Conservation (phyloP, 2,329 filamentous ascomycete genomes). For the Ophiocordyceps robertsii region DNA sequence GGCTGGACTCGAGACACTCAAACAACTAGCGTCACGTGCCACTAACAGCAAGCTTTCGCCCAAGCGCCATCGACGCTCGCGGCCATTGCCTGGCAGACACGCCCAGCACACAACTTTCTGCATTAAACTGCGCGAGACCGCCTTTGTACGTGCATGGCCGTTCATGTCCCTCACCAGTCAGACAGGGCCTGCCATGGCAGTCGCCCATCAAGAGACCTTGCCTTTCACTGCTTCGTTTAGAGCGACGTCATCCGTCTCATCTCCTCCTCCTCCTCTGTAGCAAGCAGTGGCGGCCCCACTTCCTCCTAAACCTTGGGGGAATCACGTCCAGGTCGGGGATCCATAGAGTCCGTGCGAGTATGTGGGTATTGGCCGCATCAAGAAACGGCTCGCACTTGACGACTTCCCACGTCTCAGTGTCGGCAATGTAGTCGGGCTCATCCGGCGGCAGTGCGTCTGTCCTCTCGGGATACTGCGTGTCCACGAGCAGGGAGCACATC, state of each 20-base stretch:
- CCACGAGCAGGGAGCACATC: conserved; percentile 72
- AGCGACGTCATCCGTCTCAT: not conserved
- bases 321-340: conserved; percentile 59
- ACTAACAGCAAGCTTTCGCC: not conserved
- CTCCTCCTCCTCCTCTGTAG: conserved; percentile 28
- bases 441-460: conserved; percentile 39
- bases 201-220: too few relatives aligned
- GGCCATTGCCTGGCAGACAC: not conserved
- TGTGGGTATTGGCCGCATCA: conserved; percentile 60
- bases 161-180: too few relatives aligned
- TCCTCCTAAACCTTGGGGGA: conserved; percentile 55
- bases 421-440: conserved; percentile 70
- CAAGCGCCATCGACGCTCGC: not conserved
- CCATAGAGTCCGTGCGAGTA: conserved; percentile 69
- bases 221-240: not conserved
- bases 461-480: conserved; percentile 62
- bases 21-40: not conserved
- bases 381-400: conserved; percentile 68
- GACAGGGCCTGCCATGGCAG: too few relatives aligned
- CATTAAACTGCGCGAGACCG: too few relatives aligned
- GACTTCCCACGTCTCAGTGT: conserved; percentile 63
- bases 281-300: conserved; percentile 84
- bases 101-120: too few relatives aligned
- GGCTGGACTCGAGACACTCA: not conserved
- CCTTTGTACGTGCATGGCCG: too few relatives aligned